Evolutionary conservation across 2,329 filamentous ascomycete genomes (phyloP), one percentile per base, ranked within the genome.

Genomic region (Knoxdaviesia proteae): DNA sequence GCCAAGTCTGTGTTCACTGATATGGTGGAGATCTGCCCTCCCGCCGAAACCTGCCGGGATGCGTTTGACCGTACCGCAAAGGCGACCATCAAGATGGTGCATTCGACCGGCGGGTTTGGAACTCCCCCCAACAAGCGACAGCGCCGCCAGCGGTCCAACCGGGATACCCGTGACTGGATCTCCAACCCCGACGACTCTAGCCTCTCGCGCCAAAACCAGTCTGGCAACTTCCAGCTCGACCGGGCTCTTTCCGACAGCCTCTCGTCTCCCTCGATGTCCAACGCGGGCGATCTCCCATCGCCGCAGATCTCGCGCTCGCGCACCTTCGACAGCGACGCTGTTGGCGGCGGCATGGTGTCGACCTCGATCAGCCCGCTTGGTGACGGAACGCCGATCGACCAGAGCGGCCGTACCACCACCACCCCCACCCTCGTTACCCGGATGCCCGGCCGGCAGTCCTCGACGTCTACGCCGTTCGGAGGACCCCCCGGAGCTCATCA

Each of bases 31-130:
- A 94, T 94, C 57, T 96, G 90, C 51, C 87, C 88, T 0, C 88
- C 88, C 0, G 88, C 88, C 33, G 87, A 94, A 64, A 84, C 87
- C 7, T 96, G 88, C 57, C 77, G 86, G 9, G 87, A 96, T 56
- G 87, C 90, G 1, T 94, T 96, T 55, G 84, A 93, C 52, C 75
- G 88, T 36, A 96, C 94, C 63, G 87, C 84, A 52, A 93, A 90
- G 61, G 87, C 87, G 7, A 96, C 88, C 0, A 81, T 96, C 41
- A 84, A 88, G 55, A 94, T 94, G 87, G 86, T 83, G 50, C 79
- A 87, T 56, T 83, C 80, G 2, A 88, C 80, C 1, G 87, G 81
- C 11, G 84, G 84, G 0, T 92, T 92, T 49, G 83, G 82, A 7
- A 46, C 52, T 46, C 47, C 56, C 43, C 44, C 53, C 44, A 48